phyloP scores from a whole-genome alignment of 2,329 filamentous ascomycete species.

The Lasiodiplodia sp. region DNA sequence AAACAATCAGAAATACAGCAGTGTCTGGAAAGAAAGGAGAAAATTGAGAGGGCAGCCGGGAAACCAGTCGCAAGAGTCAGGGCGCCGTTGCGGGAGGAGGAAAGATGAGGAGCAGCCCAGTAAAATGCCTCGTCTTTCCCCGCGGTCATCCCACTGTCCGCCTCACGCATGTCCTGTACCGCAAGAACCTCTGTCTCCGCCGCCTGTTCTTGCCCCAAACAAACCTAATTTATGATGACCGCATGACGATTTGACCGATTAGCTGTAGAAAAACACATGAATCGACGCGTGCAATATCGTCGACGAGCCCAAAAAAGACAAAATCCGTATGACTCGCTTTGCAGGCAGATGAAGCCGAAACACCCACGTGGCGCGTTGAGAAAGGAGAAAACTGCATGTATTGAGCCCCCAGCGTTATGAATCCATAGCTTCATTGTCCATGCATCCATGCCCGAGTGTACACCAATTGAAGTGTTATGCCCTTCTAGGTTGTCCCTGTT shows the following conservation, averaged over 20 bases:
- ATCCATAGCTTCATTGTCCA: slow-evolving; percentile 27
- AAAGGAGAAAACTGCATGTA: slow-evolving; percentile 29
- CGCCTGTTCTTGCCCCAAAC: slow-evolving; percentile 16
- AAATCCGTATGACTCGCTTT: slow-evolving; percentile 26
- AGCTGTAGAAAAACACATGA: slow-evolving; percentile 27
- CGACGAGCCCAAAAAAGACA: slow-evolving; percentile 24
- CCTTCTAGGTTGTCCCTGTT: slow-evolving; percentile 24
- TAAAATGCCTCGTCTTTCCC: slow-evolving; percentile 15
- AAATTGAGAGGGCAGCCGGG: slow-evolving; percentile 12
- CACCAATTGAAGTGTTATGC: slow-evolving; percentile 21
- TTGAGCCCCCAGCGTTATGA: slow-evolving; percentile 26
- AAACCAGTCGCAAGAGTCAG: slow-evolving; percentile 8
- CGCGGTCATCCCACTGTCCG: slow-evolving; percentile 14
- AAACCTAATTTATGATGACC: slow-evolving; percentile 23
- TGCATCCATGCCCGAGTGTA: slow-evolving; percentile 26
- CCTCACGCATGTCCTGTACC: slow-evolving; percentile 1
- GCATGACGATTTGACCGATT: slow-evolving; percentile 27
- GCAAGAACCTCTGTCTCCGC: slow-evolving; percentile 10
- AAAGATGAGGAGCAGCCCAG: slow-evolving; percentile 22
- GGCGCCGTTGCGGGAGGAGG: slow-evolving; percentile 11
- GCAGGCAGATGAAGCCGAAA: slow-evolving; percentile 24
- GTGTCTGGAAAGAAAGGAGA: slow-evolving; percentile 24
- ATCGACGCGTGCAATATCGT: slow-evolving; percentile 23
- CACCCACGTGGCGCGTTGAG: slow-evolving; percentile 23
- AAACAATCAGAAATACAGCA: slow-evolving; percentile 28